Percentiles rank a stretch among this genome's conserved stretches.
These are phyloP conservation scores for Tuber aestivum DNA, from an alignment of 495 filamentous ascomycete species.

Conservation along the genomic window DNA sequence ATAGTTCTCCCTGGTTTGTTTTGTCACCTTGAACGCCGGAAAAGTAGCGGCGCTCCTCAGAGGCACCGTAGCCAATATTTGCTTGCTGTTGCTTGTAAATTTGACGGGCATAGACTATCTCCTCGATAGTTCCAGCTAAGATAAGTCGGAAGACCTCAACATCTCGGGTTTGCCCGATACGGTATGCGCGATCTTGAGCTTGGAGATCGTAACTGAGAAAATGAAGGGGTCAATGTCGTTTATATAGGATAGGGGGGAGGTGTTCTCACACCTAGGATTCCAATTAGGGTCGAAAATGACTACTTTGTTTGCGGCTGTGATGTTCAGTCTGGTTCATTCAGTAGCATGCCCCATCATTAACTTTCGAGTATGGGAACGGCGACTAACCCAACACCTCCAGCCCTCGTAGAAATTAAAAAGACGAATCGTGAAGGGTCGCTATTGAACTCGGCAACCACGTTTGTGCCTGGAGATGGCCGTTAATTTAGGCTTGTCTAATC, in stretches of 20 bases:
- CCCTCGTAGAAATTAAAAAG: constrained; percentile 90
- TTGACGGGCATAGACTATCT: constrained; percentile 93
- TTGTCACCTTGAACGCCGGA: constrained; percentile 83
- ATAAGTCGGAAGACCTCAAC: constrained; percentile 95
- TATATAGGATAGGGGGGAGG: not conserved
- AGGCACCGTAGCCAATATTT: constrained; percentile 93
- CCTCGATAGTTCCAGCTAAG: constrained; percentile 90
- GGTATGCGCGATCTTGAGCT: constrained; percentile 93
- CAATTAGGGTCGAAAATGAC: constrained; percentile 97
- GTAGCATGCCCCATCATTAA: not conserved
- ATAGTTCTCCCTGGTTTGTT: constrained; percentile 81
- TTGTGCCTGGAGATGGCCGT: constrained; percentile 43
- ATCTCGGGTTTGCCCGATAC: constrained; percentile 86
- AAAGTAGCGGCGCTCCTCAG: constrained; percentile 88
- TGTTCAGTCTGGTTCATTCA: constrained; percentile 65
- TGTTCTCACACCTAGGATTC: constrained; percentile 62
- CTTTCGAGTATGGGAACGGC: not conserved
- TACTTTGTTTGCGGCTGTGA: constrained; percentile 96
- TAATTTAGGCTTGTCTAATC: not conserved
- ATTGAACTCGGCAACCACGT: constrained; percentile 85
- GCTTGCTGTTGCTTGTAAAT: constrained; percentile 99
- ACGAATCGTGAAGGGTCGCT: constrained; percentile 82
- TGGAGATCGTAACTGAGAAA: constrained; percentile 65
- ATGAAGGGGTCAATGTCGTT: not conserved
- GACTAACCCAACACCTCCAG: constrained; percentile 59